Conservation (phyloP, 225 moss, liverwort and hornwort species). For the Thuidium tamariscinum region DNA sequence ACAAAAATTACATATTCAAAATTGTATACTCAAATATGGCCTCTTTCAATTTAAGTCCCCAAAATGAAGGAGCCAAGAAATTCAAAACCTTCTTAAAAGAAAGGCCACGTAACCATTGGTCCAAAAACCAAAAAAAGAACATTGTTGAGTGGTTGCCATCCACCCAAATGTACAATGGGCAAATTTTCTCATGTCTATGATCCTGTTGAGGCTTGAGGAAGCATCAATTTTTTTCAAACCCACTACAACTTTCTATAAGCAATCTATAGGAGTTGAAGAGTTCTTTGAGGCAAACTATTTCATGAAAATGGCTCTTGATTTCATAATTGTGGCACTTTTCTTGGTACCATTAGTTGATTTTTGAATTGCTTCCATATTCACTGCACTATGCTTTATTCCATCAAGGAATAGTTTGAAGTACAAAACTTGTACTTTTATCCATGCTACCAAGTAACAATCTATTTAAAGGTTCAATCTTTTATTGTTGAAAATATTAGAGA, state of each 20-base stretch:
- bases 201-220: not conserved
- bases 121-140: too few relatives aligned
- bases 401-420: not conserved
- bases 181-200: not conserved
- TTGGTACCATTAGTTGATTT: not conserved
- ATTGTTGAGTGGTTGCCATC: not conserved
- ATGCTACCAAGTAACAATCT: fast-evolving
- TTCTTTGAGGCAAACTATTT: not conserved
- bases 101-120: too few relatives aligned
- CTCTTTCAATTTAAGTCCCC: too few relatives aligned
- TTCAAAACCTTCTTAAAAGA: too few relatives aligned
- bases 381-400: not conserved
- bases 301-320: not conserved
- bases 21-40: too few relatives aligned
- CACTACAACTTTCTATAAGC: not conserved
- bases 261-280: not conserved
- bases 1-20: too few relatives aligned
- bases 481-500: not conserved
- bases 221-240: not conserved
- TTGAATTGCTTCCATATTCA: not conserved
- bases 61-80: too few relatives aligned
- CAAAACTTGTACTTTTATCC: fast-evolving
- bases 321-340: too few relatives aligned
- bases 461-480: not conserved
- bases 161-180: not conserved